Evolutionary conservation across 495 filamentous ascomycete species (phyloP).

Genomic region (Aspergillus coremiiformis): DNA sequence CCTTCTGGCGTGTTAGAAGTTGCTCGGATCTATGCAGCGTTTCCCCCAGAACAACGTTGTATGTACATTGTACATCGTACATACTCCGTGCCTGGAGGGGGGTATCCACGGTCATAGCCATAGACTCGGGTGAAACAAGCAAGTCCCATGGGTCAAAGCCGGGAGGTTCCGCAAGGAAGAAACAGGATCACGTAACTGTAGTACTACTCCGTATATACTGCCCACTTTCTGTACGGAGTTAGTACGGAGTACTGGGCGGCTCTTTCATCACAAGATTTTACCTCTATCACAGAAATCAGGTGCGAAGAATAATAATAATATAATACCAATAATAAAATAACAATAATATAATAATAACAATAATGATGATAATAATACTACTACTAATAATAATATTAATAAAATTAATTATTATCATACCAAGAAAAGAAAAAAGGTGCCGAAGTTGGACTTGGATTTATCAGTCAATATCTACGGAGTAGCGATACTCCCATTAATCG

Average conservation of each 20-base stretch:
- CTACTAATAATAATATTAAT: too few relatives aligned
- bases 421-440: not conserved
- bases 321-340: too few relatives aligned
- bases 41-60: conserved; percentile 1
- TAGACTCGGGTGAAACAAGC: conserved; percentile 11
- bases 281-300: conserved; percentile 5
- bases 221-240: too few relatives aligned
- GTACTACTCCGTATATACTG: not conserved
- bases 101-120: conserved; percentile 6
- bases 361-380: too few relatives aligned
- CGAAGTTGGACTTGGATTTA: not conserved
- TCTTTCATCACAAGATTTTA: conserved; percentile 14
- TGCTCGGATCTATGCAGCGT: conserved; percentile 7
- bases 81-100: conserved; percentile 1
- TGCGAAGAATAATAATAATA: too few relatives aligned
- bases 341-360: too few relatives aligned
- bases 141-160: conserved; percentile 17
- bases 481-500: not conserved
- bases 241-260: conserved; percentile 5
- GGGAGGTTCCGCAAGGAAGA: conserved; percentile 10
- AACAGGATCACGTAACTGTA: not conserved
- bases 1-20: not conserved
- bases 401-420: too few relatives aligned
- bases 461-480: not conserved
- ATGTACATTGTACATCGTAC: conserved; percentile 1